Evolutionary conservation across 805 yeast species (phyloP).

Genomic region (Candida golubevii): DNA sequence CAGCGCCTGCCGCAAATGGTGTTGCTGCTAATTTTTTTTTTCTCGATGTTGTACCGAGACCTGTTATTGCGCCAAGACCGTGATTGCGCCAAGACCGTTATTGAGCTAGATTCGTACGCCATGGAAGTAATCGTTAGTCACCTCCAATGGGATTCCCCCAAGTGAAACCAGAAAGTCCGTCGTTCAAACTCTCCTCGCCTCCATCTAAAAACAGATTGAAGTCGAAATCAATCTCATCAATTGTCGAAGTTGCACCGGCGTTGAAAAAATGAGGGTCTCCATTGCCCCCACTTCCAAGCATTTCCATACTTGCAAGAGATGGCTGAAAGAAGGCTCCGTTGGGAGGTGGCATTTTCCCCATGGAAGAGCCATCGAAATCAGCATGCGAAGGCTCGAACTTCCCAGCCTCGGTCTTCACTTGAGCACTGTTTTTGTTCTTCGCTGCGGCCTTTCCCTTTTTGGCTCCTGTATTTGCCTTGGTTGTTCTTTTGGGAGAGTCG

Average conservation of each 20-base stretch:
- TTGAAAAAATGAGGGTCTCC: conserved; percentile 23
- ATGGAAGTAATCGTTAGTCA: neutral
- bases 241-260: conserved; percentile 21
- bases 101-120: too few species aligned
- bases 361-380: neutral
- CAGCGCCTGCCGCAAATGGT: too few species aligned
- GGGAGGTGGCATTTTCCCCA: conserved; percentile 23
- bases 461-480: conserved; percentile 12
- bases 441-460: conserved; percentile 28
- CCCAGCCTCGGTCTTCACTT: conserved; percentile 3
- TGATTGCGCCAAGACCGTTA: too few species aligned
- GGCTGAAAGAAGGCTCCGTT: conserved; percentile 19
- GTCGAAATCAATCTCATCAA: conserved; percentile 43
- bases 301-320: conserved; percentile 26
- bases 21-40: too few species aligned
- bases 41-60: too few species aligned
- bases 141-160: conserved; percentile 34
- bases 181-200: conserved; percentile 26
- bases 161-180: conserved; percentile 33
- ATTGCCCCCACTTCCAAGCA: conserved; percentile 21
- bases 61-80: too few species aligned
- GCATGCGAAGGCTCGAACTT: neutral
- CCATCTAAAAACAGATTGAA: conserved; percentile 40
- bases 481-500: conserved; percentile 35
- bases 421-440: conserved; percentile 18